Percentiles rank a stretch among this genome's conserved stretches.
Conservation (phyloP, 495 filamentous ascomycete species). For the Hypoxylon fuscum region DNA sequence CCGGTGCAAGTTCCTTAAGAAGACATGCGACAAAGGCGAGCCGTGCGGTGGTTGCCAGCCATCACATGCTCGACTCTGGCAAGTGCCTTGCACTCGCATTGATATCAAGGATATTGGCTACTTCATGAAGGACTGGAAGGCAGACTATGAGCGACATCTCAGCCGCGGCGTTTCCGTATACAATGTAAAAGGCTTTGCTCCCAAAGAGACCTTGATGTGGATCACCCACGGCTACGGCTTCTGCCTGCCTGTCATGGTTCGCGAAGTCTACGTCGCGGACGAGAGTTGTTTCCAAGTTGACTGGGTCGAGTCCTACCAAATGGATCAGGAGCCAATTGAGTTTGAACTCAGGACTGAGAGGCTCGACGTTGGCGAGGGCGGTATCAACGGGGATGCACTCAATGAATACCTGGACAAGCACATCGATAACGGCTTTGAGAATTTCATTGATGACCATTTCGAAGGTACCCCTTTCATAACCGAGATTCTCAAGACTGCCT, state of each 20-base stretch:
- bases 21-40: slow-evolving; percentile 95
- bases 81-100: slow-evolving; percentile 93
- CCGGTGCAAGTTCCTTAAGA: slow-evolving; percentile 97
- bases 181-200: slow-evolving; percentile 92
- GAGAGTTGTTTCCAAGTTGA: slow-evolving; percentile 91
- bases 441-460: slow-evolving; percentile 92
- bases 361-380: slow-evolving; percentile 84
- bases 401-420: slow-evolving; percentile 92
- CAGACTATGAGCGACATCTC: slow-evolving; percentile 90
- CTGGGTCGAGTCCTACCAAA: slow-evolving; percentile 81
- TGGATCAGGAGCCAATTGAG: slow-evolving; percentile 71
- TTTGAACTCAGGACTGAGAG: slow-evolving; percentile 86
- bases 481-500: slow-evolving; percentile 91
- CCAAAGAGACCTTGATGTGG: slow-evolving; percentile 78
- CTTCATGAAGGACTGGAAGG: slow-evolving; percentile 98
- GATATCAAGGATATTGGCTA: slow-evolving; percentile 97
- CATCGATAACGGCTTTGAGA: slow-evolving; percentile 86
- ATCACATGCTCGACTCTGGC: slow-evolving; percentile 90
- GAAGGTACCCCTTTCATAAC: slow-evolving; percentile 92
- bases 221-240: slow-evolving; percentile 92
- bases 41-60: slow-evolving; percentile 93
- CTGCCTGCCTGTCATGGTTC: slow-evolving; percentile 84
- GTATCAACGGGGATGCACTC: slow-evolving; percentile 76
- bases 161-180: slow-evolving; percentile 85
- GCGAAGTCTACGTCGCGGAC: slow-evolving; percentile 88